phyloP scores from a whole-genome alignment of 345 rosid genomes.

The Salix udensis region DNA sequence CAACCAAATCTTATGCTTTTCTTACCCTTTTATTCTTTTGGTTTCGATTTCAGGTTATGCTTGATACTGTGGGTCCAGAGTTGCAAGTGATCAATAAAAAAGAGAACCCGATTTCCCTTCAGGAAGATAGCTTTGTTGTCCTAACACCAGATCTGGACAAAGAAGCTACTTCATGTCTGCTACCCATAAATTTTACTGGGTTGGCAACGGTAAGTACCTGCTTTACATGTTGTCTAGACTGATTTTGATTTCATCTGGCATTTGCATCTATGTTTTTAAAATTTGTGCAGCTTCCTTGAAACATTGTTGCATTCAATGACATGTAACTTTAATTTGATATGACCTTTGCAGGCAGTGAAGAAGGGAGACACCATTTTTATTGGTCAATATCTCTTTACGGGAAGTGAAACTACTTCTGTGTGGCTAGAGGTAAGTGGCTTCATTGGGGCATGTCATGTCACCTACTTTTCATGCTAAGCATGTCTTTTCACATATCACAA shows the following conservation, averaged over 20 bases:
- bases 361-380: slow-evolving; percentile 64
- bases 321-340: slow-evolving; percentile 8
- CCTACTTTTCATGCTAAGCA: not conserved
- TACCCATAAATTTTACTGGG: slow-evolving; percentile 60
- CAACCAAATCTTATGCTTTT: not conserved
- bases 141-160: slow-evolving; percentile 60
- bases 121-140: slow-evolving; percentile 40
- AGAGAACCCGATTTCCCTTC: slow-evolving; percentile 49
- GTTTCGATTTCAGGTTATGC: slow-evolving; percentile 51
- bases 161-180: slow-evolving; percentile 54
- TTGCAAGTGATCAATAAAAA: slow-evolving; percentile 52
- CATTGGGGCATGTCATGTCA: not conserved
- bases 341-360: slow-evolving; percentile 58
- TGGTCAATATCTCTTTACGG: slow-evolving; percentile 70
- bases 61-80: slow-evolving; percentile 69
- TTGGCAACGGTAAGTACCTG: slow-evolving; percentile 41
- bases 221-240: not conserved
- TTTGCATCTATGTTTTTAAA: not conserved
- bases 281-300: not conserved
- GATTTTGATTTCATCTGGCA: not conserved
- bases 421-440: slow-evolving; percentile 57
- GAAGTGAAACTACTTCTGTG: slow-evolving; percentile 67
- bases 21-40: slow-evolving; percentile 1
- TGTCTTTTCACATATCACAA: slow-evolving; percentile 1
- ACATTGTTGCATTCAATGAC: not conserved